A percentile compares a stretch with the other conserved stretches of the same genome.
These are phyloP conservation scores for Arbutus unedo DNA, from an alignment of 148 eudicot species.

Conservation along the genomic window DNA sequence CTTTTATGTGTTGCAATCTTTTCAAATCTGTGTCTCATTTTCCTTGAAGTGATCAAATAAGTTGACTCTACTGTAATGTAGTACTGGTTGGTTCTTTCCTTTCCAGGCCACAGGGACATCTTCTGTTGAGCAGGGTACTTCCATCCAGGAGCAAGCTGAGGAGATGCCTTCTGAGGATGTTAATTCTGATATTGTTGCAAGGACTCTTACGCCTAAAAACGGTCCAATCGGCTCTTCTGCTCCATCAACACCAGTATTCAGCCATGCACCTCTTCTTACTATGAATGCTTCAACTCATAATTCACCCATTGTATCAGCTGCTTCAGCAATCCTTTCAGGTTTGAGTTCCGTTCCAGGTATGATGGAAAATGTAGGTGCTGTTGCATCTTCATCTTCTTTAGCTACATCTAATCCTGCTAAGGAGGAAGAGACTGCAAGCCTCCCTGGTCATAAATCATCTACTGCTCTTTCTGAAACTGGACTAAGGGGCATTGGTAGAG, in stretches of 20 bases:
- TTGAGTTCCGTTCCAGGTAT: conserved; percentile 36
- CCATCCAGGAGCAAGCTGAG: conserved; percentile 62
- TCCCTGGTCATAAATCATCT: conserved; percentile 68
- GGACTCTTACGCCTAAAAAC: conserved; percentile 75
- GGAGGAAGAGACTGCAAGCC: conserved; percentile 60
- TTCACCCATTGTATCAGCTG: conserved; percentile 32
- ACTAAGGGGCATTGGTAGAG: conserved; percentile 60
- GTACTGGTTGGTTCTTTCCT: conserved; percentile 11
- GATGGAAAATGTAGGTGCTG: conserved; percentile 38
- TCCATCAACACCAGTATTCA: conserved; percentile 52
- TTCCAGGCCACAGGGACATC: conserved; percentile 50
- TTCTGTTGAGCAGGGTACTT: conserved; percentile 45
- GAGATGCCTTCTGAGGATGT: conserved; percentile 58
- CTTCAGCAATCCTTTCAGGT: conserved; percentile 40
- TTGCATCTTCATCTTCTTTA: conserved; percentile 45
- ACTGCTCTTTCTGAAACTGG: conserved; percentile 61
- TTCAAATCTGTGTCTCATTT: background rate
- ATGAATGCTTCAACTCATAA: conserved; percentile 31
- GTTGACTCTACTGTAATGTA: background rate
- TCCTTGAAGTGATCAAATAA: background rate
- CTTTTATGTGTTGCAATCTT: background rate
- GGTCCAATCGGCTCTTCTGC: conserved; percentile 48
- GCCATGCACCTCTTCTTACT: conserved; percentile 34
- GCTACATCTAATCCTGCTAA: conserved; percentile 45
- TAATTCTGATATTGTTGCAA: conserved; percentile 54